Base-by-base conservation (phyloP, 805 yeast species). In the Saccharomyces kudriavzevii region DNA sequence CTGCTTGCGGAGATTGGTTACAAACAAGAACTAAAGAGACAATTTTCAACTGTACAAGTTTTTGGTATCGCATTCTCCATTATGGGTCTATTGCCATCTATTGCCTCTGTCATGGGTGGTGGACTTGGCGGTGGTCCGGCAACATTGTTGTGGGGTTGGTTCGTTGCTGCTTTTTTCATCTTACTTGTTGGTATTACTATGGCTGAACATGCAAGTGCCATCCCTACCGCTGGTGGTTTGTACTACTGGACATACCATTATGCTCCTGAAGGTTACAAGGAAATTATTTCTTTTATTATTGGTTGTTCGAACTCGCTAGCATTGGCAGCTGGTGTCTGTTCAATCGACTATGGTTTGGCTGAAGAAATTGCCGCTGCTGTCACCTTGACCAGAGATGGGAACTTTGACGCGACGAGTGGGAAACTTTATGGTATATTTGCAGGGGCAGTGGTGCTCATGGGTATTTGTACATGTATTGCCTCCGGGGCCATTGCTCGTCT, bases 201-300 rank as follows among this genome's bases (percentile, higher is more conserved):
- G 82, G 75, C 87, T 5, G 85, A 84, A 60, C 67, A 84, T 56
- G 87, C 85, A 0, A 77, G 84, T 40, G 79, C 89, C 1, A 78
- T 83, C 58, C 91, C 92, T 27, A 85, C 91, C 1, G 79, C 86
- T 22, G 91, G 91, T 52, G 91, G 91, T 8, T 70, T 85, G 43
- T 86, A 83, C 64, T 82, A 79, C 67, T 82, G 86, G 83, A 80
- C 87, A 1, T 81, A 75, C 66, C 77, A 82, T 63, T 84, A 82
- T 63, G 82, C 89, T 26, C 90, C 89, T 1, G 77, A 73, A 49
- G 59, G 61, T 3, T 59, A 74, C 30, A 75, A 79, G 61, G 77
- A 78, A 20, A 81, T 83, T 0, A 66, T 83, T 30, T 79, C 85
- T 46, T 85, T 78, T 61, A 63, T 85, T 46, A 81, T 85, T 55